These are phyloP conservation scores for Diatrype stigma DNA, from an alignment of 2,329 filamentous ascomycete genomes.

Conservation along the genomic window DNA sequence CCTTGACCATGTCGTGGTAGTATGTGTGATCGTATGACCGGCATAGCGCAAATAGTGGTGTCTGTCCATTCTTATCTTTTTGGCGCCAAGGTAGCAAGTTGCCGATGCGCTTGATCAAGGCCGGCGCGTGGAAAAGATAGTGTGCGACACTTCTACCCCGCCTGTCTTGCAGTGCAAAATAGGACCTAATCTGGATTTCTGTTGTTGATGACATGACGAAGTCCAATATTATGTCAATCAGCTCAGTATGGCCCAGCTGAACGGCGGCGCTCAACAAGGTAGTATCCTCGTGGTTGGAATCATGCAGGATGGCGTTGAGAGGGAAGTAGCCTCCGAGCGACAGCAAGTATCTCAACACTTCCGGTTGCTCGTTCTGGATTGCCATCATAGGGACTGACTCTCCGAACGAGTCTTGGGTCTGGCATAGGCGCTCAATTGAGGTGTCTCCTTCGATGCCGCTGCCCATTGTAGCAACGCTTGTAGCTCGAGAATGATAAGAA, in stretches of 20 bases:
- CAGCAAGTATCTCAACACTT: slow-evolving; percentile 75
- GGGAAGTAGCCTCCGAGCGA: slow-evolving; percentile 74
- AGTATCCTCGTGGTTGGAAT: slow-evolving; percentile 85
- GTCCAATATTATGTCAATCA: slow-evolving; percentile 72
- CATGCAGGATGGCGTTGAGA: slow-evolving; percentile 65
- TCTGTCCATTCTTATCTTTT: slow-evolving; percentile 94
- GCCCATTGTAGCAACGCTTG: slow-evolving; percentile 69
- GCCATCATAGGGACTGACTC: slow-evolving; percentile 90
- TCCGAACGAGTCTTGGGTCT: slow-evolving; percentile 66
- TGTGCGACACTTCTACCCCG: slow-evolving; percentile 90
- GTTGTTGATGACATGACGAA: slow-evolving; percentile 59
- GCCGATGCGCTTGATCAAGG: slow-evolving; percentile 73
- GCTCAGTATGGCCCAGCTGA: slow-evolving; percentile 71
- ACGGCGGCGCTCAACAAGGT: slow-evolving; percentile 87
- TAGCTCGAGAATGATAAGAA: slow-evolving; percentile 76
- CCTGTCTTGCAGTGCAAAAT: slow-evolving; percentile 72
- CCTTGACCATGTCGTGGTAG: slow-evolving; percentile 83
- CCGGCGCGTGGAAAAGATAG: slow-evolving; percentile 89
- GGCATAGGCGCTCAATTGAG: slow-evolving; percentile 72
- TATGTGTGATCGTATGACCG: slow-evolving; percentile 90
- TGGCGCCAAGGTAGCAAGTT: slow-evolving; percentile 80
- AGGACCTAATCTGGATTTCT: slow-evolving; percentile 55
- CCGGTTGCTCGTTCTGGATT: slow-evolving; percentile 65
- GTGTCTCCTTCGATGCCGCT: slow-evolving; percentile 80
- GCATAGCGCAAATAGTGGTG: slow-evolving; percentile 92